These are phyloP conservation scores for Basidiobolus meristosporus DNA, from an alignment of 371 early-diverging fungal species.

Conservation along the genomic window DNA sequence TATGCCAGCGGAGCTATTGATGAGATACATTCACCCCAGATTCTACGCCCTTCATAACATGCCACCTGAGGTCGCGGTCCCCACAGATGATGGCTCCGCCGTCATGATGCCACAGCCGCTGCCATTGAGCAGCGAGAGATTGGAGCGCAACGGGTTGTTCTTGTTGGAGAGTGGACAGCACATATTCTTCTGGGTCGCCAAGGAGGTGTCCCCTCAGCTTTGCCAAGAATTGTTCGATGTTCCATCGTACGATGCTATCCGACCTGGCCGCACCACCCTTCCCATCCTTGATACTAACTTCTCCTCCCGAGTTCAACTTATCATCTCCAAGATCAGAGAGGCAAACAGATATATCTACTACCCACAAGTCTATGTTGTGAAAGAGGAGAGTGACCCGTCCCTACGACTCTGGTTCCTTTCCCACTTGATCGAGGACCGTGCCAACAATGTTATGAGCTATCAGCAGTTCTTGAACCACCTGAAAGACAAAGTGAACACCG, in stretches of 20 bases:
- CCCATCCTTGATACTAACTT: conserved; percentile 31
- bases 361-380: conserved; percentile 52
- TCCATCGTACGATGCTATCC: conserved; percentile 28
- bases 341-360: conserved; percentile 35
- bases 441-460: conserved; percentile 64
- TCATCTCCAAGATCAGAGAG: conserved; percentile 32
- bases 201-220: conserved; percentile 53
- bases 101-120: conserved; percentile 44
- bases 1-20: conserved; percentile 57
- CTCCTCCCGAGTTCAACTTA: conserved; percentile 28
- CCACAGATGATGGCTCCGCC: conserved; percentile 19
- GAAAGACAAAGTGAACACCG: conserved; percentile 25
- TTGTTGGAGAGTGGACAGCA: conserved; percentile 66
- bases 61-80: conserved; percentile 30
- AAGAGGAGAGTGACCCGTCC: conserved; percentile 83
- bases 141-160: conserved; percentile 69
- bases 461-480: conserved; percentile 54
- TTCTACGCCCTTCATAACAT: conserved; percentile 76
- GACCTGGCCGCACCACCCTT: conserved; percentile 29
- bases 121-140: conserved; percentile 66
- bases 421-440: conserved; percentile 80
- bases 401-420: conserved; percentile 67
- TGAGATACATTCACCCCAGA: conserved; percentile 48
- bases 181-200: conserved; percentile 79
- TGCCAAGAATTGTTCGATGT: conserved; percentile 47